phyloP scores from a whole-genome alignment of 2,329 filamentous ascomycete genomes.

The Nothopassalora personata region DNA sequence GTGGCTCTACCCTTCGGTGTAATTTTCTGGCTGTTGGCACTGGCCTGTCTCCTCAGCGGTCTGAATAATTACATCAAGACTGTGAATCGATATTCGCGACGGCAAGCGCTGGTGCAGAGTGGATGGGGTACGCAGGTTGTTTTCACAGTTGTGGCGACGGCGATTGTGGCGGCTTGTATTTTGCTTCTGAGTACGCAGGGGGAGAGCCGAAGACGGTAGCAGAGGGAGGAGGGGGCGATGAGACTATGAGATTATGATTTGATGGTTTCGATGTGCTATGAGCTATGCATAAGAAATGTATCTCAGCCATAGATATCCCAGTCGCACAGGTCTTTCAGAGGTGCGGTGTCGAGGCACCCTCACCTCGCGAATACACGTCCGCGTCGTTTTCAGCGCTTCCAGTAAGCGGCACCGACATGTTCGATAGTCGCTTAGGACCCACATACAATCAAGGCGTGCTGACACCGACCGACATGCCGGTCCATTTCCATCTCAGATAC shows the following conservation, averaged over 20 bases:
- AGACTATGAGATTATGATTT: neutral
- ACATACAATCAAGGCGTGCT: neutral
- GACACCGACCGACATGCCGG: neutral
- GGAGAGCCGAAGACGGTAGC: neutral
- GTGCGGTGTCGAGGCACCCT: neutral
- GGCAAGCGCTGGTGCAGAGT: conserved; percentile 79
- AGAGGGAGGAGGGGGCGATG: neutral
- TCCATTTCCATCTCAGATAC: neutral
- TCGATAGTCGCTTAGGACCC: neutral
- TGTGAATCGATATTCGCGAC: conserved; percentile 74
- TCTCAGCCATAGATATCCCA: neutral
- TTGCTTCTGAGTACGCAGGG: conserved; percentile 51
- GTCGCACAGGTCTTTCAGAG: neutral
- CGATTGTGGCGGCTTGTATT: conserved; percentile 62
- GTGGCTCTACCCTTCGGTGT: conserved; percentile 80
- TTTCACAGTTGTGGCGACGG: conserved; percentile 56
- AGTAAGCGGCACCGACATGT: neutral
- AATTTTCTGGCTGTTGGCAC: conserved; percentile 77
- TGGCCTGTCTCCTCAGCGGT: conserved; percentile 71
- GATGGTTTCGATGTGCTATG: neutral
- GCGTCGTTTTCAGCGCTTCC: neutral
- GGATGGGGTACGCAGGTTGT: conserved; percentile 88
- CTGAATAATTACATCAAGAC: conserved; percentile 80
- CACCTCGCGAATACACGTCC: neutral
- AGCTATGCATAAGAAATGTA: neutral